Evolutionary conservation across 2,329 filamentous ascomycete species (phyloP), one percentile per base, ranked within the genome.

Genomic region (Septoria linicola): DNA sequence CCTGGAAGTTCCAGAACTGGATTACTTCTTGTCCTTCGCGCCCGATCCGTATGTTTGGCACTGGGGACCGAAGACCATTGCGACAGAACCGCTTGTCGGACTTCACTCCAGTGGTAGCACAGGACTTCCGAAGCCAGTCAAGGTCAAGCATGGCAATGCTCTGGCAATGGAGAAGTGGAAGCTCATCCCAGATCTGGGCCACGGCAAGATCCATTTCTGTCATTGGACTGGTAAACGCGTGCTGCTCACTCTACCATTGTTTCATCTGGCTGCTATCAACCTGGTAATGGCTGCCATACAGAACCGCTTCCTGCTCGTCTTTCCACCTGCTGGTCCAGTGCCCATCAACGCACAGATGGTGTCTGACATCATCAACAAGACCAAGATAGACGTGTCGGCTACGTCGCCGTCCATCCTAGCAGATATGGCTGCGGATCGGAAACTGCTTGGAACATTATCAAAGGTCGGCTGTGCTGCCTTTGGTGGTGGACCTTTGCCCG

Each of bases 51-150:
- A 56, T n/a, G 30, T 35, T 3, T 56, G 49, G 49, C 40, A 50
- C 20, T 50, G 47, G 47, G 43, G 53, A 27, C 40, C 25, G 10
- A 27, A 21, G 17, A 48, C 40, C 16, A 55, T 42, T 19, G 34
- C 41, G 25, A 53, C 49, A 27, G 51, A 54, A 34, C 55, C 55
- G 16, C 25, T 58, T 2, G 52, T 58, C n/a, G 49, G 36, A 1
- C 31, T 57, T 8, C 55, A 58, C 20, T 55, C 55, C 6, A 51
- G 50, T 8, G 57, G 57, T 5, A 42, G 32, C 14, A 59, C 57
- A 14, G 57, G 54, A 4, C 10, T 50, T 5, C 57, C 57, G 4
- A 59, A 59, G 30, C 54, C 57, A 5, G 41, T 59, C 17, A 41
- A 42, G 17, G 36, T 53, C 41, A 47, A 43, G 17, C 55, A 58